Percentiles rank a stretch among this genome's conserved stretches.
These are phyloP conservation scores for Dendrocalamus sinicus DNA, from an alignment of 176 grass and related monocot species.

Conservation along the genomic window DNA sequence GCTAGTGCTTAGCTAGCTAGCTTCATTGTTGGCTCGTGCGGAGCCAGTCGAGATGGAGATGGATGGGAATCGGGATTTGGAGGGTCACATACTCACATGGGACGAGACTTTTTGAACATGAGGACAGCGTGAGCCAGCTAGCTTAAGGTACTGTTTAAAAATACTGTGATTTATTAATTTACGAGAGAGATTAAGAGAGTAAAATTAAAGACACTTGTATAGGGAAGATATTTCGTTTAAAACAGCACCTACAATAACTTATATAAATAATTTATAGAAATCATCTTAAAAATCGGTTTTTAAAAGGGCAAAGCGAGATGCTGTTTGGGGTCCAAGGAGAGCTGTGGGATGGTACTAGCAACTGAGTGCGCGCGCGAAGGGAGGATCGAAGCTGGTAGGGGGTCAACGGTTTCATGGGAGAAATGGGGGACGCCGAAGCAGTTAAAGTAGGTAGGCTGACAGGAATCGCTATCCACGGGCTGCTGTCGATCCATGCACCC, in stretches of 20 bases:
- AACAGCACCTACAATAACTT: too few relatives aligned
- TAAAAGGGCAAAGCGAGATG: too few relatives aligned
- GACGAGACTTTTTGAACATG: constrained; percentile 68
- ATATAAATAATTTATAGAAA: fast-evolving
- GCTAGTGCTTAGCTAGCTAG: constrained; percentile 21
- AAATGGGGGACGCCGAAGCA: constrained; percentile 24
- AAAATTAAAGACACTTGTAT: too few relatives aligned
- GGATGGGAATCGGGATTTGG: constrained; percentile 52
- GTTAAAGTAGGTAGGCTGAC: constrained; percentile 42
- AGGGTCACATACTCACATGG: constrained; percentile 53
- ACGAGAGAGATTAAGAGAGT: too few relatives aligned
- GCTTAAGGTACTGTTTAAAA: not conserved
- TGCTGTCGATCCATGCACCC: constrained; percentile 37
- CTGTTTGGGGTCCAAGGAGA: not conserved
- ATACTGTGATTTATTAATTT: too few relatives aligned
- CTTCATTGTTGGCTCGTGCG: not conserved
- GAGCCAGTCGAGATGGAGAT: not conserved
- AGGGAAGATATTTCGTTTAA: too few relatives aligned
- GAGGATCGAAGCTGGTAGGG: not conserved
- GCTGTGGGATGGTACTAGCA: not conserved
- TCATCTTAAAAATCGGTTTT: too few relatives aligned
- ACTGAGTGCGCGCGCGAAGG: not conserved
- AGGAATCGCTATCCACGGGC: constrained; percentile 61
- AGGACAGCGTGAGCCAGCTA: constrained; percentile 68
- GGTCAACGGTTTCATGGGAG: constrained; percentile 42